These are phyloP conservation scores for Psidium friedrichsthalianum DNA, from an alignment of 345 rosid species.

Conservation along the genomic window DNA sequence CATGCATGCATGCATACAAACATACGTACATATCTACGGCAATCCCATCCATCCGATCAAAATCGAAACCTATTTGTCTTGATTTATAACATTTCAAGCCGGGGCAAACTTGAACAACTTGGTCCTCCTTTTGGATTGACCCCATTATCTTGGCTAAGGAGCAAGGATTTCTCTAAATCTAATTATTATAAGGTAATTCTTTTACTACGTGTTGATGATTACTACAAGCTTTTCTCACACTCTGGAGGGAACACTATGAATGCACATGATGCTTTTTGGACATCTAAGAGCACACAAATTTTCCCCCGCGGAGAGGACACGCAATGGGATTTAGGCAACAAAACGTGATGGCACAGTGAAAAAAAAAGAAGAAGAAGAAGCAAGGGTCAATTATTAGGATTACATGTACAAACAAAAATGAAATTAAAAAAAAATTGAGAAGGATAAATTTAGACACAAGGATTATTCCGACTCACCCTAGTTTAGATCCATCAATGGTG, in stretches of 20 bases:
- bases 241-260: neutral
- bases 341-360: neutral
- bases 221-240: neutral
- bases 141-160: neutral
- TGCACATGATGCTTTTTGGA: neutral
- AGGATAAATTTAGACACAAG: too few species aligned
- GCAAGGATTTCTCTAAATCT: neutral
- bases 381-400: too few species aligned
- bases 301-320: neutral
- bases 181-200: neutral
- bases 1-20: neutral
- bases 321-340: neutral
- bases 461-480: too few species aligned
- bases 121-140: neutral
- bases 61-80: neutral
- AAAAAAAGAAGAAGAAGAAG: neutral
- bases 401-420: too few species aligned
- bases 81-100: neutral
- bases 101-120: neutral
- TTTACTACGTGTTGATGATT: neutral
- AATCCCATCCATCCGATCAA: neutral
- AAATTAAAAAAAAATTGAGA: too few species aligned
- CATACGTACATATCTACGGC: neutral
- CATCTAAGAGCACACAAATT: neutral
- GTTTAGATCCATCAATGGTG: too few species aligned